These are phyloP conservation scores for Lolium perenne DNA, from an alignment of 176 grass and related monocot genomes.

Conservation along the genomic window DNA sequence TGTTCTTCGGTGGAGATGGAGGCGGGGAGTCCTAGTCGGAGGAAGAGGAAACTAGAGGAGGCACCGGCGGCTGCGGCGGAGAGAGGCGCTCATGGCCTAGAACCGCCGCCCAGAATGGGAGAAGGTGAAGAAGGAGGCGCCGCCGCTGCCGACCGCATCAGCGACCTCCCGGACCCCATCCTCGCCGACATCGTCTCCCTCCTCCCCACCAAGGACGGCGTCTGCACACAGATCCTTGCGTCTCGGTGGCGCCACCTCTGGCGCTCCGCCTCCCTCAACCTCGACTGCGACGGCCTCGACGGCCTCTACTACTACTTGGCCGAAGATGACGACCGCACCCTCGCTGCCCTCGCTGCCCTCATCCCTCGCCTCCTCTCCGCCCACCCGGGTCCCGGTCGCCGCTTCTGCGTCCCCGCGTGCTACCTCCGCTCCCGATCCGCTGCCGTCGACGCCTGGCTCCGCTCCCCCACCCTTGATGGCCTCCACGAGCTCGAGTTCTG, in stretches of 20 bases:
- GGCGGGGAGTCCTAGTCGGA: neutral
- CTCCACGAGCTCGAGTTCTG: slow-evolving; percentile 2
- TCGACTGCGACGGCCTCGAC: neutral
- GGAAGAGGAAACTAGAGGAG: neutral
- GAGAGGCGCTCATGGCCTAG: neutral
- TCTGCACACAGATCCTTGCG: neutral
- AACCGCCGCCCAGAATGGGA: neutral
- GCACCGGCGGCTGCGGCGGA: neutral
- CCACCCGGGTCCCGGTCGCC: slow-evolving; percentile 1
- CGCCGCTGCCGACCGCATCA: neutral
- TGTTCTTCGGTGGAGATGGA: too few species aligned
- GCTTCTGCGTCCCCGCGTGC: neutral
- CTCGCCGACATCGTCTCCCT: neutral
- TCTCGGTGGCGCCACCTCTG: slow-evolving; percentile 2
- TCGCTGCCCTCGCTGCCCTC: neutral
- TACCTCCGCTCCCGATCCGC: neutral
- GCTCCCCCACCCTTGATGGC: neutral
- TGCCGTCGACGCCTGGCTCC: neutral
- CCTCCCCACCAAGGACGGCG: slow-evolving; percentile 8
- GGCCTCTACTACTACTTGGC: neutral
- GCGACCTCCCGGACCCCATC: neutral
- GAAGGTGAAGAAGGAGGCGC: neutral
- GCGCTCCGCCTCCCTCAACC: neutral
- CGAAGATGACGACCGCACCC: too few species aligned
- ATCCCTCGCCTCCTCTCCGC: neutral